Conservation (phyloP, 768 basidiomycete species). For the Kwoniella dejecticola region DNA sequence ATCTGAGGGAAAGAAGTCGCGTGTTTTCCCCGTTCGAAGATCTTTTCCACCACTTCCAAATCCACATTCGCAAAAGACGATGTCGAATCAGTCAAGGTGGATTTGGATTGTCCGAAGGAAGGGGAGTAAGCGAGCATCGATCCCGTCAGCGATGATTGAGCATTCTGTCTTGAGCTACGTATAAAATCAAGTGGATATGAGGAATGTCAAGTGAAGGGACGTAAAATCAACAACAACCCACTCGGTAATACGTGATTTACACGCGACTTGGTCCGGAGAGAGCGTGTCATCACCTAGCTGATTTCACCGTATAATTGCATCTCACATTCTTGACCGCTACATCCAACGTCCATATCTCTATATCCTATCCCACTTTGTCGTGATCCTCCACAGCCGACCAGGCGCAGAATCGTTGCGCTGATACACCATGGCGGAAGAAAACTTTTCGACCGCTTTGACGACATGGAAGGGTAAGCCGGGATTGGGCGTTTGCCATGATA, state of each 20-base stretch:
- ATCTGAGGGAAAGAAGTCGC: constrained; percentile 48
- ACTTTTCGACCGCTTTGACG: constrained; percentile 87
- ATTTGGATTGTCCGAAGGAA: constrained; percentile 16
- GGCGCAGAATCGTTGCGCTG: no score
- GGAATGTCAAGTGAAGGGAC: no score
- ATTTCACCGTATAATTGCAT: no score
- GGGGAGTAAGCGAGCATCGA: constrained; percentile 19
- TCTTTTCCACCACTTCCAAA: constrained; percentile 42
- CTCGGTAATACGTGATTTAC: background rate
- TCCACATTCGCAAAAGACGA: constrained; percentile 34
- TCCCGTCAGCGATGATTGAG: background rate
- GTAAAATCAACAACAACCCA: constrained; percentile 7
- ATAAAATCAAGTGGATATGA: background rate
- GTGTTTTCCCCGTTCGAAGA: constrained; percentile 36
- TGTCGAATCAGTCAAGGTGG: constrained; percentile 20
- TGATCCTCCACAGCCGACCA: no score
- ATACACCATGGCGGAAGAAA: constrained; percentile 62
- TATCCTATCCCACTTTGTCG: no score
- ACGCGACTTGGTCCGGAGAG: background rate
- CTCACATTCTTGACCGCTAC: no score
- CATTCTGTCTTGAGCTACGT: background rate
- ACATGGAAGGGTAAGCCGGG: constrained; percentile 84
- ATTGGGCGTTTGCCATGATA: background rate
- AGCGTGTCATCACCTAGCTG: background rate
- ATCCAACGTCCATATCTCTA: no score